Evolutionary conservation across 31 red algal genomes (phyloP).

Genomic region (Porphyra umbilicalis): DNA sequence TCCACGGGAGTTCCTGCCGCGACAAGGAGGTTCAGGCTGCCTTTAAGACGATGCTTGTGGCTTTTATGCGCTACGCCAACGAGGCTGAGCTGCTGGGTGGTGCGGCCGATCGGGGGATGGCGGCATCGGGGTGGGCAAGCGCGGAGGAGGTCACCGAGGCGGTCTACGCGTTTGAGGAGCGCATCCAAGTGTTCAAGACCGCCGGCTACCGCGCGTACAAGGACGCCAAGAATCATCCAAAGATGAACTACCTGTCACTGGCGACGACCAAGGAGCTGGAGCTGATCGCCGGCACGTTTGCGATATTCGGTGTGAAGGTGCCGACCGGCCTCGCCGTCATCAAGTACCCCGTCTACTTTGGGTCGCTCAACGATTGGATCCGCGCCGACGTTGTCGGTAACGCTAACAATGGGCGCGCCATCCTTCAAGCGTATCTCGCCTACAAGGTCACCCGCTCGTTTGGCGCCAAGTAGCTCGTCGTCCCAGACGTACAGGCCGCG

Average conservation of each 20-base stretch:
- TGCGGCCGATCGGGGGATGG: background rate
- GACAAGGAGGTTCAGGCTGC: background rate
- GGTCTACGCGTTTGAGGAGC: background rate
- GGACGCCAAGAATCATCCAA: no score
- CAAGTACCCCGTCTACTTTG: slow-evolving; percentile 55
- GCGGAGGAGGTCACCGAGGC: background rate
- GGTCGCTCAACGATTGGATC: background rate
- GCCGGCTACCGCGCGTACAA: background rate
- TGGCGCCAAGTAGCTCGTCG: slow-evolving; percentile 33
- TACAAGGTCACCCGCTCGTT: slow-evolving; percentile 42
- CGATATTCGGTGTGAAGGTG: no score
- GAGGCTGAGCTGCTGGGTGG: background rate
- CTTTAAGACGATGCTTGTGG: background rate
- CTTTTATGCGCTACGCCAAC: background rate
- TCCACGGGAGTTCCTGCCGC: background rate
- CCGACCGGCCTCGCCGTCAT: slow-evolving; percentile 30
- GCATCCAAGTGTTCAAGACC: background rate
- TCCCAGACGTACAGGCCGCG: slow-evolving; percentile 43
- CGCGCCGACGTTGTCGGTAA: slow-evolving; percentile 2
- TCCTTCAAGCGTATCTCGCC: slow-evolving; percentile 58
- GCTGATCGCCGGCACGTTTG: no score
- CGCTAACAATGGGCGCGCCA: background rate
- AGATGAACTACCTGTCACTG: no score
- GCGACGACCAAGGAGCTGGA: no score
- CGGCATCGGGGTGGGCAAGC: background rate